phyloP scores from a whole-genome alignment of 768 basidiomycete species.

The Russula dissimulans region DNA sequence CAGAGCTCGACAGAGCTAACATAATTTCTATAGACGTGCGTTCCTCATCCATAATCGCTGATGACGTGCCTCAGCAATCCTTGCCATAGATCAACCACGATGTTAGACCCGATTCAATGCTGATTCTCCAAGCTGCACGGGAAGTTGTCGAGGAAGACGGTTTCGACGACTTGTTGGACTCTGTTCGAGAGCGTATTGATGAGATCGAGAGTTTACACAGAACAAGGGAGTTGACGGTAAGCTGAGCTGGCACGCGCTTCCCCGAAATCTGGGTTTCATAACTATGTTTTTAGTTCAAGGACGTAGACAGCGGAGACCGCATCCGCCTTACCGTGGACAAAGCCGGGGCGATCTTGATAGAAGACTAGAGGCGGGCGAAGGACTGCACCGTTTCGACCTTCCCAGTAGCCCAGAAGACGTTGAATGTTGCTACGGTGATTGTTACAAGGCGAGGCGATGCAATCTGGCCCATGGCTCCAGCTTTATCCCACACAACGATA shows the following conservation, averaged over 20 bases:
- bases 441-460: not conserved
- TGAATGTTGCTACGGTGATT: not conserved
- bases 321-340: conserved; percentile 52
- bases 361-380: conserved; percentile 14
- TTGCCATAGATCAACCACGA: conserved; percentile 55
- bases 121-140: conserved; percentile 63
- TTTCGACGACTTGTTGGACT: conserved; percentile 69
- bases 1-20: conserved; percentile 55
- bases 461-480: too few relatives aligned
- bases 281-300: conserved; percentile 33
- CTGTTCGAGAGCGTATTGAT: conserved; percentile 68
- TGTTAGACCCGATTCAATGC: conserved; percentile 72
- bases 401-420: not conserved
- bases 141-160: conserved; percentile 64
- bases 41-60: conserved; percentile 4
- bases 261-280: conserved; percentile 4
- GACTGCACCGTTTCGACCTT: not conserved
- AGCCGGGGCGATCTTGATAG: conserved; percentile 33
- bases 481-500: too few relatives aligned
- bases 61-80: not conserved
- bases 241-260: not conserved
- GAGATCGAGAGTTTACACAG: conserved; percentile 81
- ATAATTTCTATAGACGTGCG: conserved; percentile 74
- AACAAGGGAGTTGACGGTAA: conserved; percentile 65
- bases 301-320: conserved; percentile 29